These are phyloP conservation scores for Lagerstroemia speciosa DNA, from an alignment of 345 rosid genomes.

Conservation along the genomic window DNA sequence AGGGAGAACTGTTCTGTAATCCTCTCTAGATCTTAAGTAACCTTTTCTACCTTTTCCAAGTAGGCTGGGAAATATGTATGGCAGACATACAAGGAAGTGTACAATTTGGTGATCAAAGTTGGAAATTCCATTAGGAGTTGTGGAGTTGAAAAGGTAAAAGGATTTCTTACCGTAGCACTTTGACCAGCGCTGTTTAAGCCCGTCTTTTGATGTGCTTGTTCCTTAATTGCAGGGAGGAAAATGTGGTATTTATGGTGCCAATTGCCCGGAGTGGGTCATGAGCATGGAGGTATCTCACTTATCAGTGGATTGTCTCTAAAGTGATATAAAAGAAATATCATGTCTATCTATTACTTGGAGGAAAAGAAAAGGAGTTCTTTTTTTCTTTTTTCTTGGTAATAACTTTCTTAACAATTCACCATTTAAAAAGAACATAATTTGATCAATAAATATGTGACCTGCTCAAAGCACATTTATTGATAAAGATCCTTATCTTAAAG, in stretches of 20 bases:
- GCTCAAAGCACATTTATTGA: not conserved
- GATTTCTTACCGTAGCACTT: not conserved
- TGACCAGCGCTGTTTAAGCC: not conserved
- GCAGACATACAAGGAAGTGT: constrained; percentile 76
- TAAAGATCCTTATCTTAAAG: not conserved
- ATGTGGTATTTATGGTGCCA: constrained; percentile 94
- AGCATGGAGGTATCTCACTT: constrained; percentile 84
- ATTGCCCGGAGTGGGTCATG: constrained; percentile 82
- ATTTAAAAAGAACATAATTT: not conserved
- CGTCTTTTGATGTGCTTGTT: constrained; percentile 6
- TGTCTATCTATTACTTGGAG: not conserved
- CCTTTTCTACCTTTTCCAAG: constrained; percentile 8
- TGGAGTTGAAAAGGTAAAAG: constrained; percentile 66
- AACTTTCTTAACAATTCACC: not conserved
- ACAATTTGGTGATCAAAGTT: constrained; percentile 65
- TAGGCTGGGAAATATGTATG: constrained; percentile 85
- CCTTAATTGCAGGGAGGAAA: constrained; percentile 46
- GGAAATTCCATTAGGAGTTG: constrained; percentile 78
- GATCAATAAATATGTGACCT: not conserved
- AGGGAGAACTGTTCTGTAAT: not conserved
- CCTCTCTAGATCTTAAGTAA: not conserved
- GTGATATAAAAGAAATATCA: not conserved
- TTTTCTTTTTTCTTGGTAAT: not conserved
- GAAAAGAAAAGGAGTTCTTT: too few species aligned
- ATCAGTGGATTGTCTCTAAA: constrained; percentile 2